Base-by-base conservation (phyloP, 129 eudicot species). In the Scalesia atractyloides region DNA sequence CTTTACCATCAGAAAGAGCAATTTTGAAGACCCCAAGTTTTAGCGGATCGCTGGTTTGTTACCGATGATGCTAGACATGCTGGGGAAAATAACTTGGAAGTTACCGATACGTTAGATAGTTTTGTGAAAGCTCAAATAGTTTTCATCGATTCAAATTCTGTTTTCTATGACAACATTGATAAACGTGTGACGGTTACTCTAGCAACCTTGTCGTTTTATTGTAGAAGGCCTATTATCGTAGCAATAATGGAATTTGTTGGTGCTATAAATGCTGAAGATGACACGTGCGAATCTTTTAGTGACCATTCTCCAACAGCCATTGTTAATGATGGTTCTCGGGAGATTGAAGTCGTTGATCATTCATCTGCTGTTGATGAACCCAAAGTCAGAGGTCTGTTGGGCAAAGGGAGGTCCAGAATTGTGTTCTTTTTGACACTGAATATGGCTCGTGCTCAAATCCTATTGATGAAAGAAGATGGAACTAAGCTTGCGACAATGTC, bases 111-210 rank as follows among this genome's bases (percentile, higher is more conserved):
- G 13, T 77, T 90, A 69, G 91, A 88, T 69, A 94, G 96, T 81
- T 94, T 94, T 83, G 97, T 94, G 70, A 90, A 90, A 78, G 99
- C 99, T 81, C 99, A 94, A 59, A 86, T 94, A 64, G 82, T 86
- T 73, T 77, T 90, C 56, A 73, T 81, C 65, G 96, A 94, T 79
- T 90, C 88, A 63, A 83, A 82, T 73, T 94, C 99, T 33, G 81
- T 77, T 16, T 82, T 82, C 68, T 90, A 90, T 67, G 77, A 85
- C 66, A 82, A 70, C 72, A 65, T 85, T 43, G 99, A 94, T 73
- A 90, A 73, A 66, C 84, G 82, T 71, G 98, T 94, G 79, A 83
- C 82, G 16, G 96, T 94, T 76, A 94, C 96, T 61, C 93, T 94
- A 37, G 96, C 99, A 61, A 88, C 99, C 65, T 68, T 94, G 78